Evolutionary conservation across 768 basidiomycete genomes (phyloP), one percentile per base, ranked within the genome.

Genomic region (Termitomyces sp.): DNA sequence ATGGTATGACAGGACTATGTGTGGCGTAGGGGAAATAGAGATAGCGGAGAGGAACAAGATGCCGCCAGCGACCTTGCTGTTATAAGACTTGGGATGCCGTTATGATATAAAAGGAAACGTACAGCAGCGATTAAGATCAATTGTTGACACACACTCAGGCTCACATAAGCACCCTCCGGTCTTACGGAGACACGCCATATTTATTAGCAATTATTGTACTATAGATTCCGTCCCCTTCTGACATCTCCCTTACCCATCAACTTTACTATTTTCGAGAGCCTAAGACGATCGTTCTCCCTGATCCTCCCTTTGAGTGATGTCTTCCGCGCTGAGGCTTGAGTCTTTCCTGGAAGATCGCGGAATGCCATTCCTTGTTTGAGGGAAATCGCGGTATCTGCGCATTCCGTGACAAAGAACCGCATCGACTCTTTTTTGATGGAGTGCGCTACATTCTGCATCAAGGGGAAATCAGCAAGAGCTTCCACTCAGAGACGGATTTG

Each of bases 21-120:
- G 54, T 59, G 60, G 55, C 60, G 30, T 56, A 60, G 48, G 52
- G 53, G 56, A 57, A 41, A 35, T 43, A 28, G 23, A 57, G 55
- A 54, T 61, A 57, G 53, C 54, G 55, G 62, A 62, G 62, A 63
- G 63, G 60, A 50, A 60, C 56, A 62, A 60, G 60, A 63, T 61
- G 70, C 66, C 66, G 64, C 67, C 66, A 69, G 66, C 69, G 65
- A 67, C 70, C 52, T 51, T 49, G 54, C 53, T 60, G 58, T 23
- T 58, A 57, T 58, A 56, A 55, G 58, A 60, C 28, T 41, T 30
- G 50, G 45, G 28, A 41, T 51, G 33, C 40, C 35, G 54, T 49
- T 49, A 49, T 41, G 38, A 50, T 51, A 41, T 31, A 56, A 51
- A 45, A 59, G 57, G 60, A 47, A 55, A 53, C 37, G 21, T 19